phyloP scores from a whole-genome alignment of 2,329 filamentous ascomycete species.

The Penicillium sp. region DNA sequence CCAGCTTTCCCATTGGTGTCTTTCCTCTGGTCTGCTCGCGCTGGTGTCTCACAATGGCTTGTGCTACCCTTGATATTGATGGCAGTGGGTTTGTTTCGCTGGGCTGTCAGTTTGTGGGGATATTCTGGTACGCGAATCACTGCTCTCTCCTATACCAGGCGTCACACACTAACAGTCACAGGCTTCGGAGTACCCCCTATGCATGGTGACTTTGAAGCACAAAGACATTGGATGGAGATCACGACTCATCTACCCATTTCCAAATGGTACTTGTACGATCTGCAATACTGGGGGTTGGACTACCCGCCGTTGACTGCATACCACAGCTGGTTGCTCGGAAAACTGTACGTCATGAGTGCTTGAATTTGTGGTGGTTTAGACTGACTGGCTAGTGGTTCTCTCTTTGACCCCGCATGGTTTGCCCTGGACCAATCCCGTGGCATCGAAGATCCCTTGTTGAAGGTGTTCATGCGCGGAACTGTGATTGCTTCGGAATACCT shows the following conservation, averaged over 20 bases:
- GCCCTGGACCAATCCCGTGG: slow-evolving; percentile 73
- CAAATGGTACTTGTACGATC: slow-evolving; percentile 95
- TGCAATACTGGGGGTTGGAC: slow-evolving; percentile 95
- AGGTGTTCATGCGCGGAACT: slow-evolving; percentile 91
- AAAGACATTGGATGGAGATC: slow-evolving; percentile 97
- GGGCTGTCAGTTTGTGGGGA: slow-evolving; percentile 85
- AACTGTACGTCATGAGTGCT: slow-evolving; percentile 54
- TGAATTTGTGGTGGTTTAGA: no score
- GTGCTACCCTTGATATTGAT: slow-evolving; percentile 80
- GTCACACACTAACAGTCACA: slow-evolving; percentile 34
- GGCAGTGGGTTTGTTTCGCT: slow-evolving; percentile 81
- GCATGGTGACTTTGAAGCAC: slow-evolving; percentile 94
- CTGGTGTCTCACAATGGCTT: slow-evolving; percentile 79
- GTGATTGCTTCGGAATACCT: slow-evolving; percentile 87
- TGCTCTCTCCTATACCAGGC: background rate
- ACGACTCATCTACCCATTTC: slow-evolving; percentile 80
- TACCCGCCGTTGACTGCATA: slow-evolving; percentile 97
- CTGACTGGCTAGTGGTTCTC: slow-evolving; percentile 48
- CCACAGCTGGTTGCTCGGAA: slow-evolving; percentile 87
- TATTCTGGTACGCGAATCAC: slow-evolving; percentile 66
- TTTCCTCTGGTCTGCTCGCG: slow-evolving; percentile 87
- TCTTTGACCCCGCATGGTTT: slow-evolving; percentile 80
- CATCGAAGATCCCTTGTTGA: slow-evolving; percentile 66
- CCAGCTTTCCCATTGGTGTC: slow-evolving; percentile 84
- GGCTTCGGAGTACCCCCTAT: slow-evolving; percentile 75